Evolutionary conservation across 164 flowering plant species (phyloP).

Genomic region (Santalum album): DNA sequence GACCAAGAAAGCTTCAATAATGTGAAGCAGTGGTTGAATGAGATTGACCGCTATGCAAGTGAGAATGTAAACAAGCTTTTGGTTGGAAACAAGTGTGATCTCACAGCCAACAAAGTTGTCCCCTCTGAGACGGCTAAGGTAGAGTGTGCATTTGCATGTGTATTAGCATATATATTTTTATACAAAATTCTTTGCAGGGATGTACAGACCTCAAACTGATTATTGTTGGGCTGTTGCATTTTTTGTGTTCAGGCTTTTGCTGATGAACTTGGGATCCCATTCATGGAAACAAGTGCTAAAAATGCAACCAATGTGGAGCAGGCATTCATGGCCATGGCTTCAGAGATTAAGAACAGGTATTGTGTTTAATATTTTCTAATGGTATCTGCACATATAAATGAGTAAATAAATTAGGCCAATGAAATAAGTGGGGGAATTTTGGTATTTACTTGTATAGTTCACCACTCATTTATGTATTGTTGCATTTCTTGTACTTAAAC

Average conservation of each 20-base stretch:
- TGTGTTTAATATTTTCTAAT: background rate
- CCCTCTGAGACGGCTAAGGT: conserved; percentile 43
- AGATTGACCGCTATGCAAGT: conserved; percentile 54
- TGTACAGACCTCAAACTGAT: background rate
- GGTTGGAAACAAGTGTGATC: conserved; percentile 72
- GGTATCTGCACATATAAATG: too few species aligned
- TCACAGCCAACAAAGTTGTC: conserved; percentile 50
- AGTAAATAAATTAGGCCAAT: too few species aligned
- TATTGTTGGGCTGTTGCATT: background rate
- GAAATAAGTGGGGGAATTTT: too few species aligned
- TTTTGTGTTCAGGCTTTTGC: conserved; percentile 34
- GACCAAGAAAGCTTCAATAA: conserved; percentile 86
- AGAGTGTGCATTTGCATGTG: background rate
- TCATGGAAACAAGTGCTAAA: conserved; percentile 57
- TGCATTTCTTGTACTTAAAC: too few species aligned
- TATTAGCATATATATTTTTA: too few species aligned
- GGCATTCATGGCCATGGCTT: conserved; percentile 56
- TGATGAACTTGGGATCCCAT: conserved; percentile 52
- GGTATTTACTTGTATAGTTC: too few species aligned
- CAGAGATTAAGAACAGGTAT: conserved; percentile 45
- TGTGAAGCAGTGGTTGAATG: conserved; percentile 79
- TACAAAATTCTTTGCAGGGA: background rate
- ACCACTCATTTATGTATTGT: too few species aligned
- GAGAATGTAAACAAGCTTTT: conserved; percentile 55
- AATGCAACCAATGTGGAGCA: conserved; percentile 48